Conservation (phyloP, 495 filamentous ascomycete species). For the Penicillium desertorum region DNA sequence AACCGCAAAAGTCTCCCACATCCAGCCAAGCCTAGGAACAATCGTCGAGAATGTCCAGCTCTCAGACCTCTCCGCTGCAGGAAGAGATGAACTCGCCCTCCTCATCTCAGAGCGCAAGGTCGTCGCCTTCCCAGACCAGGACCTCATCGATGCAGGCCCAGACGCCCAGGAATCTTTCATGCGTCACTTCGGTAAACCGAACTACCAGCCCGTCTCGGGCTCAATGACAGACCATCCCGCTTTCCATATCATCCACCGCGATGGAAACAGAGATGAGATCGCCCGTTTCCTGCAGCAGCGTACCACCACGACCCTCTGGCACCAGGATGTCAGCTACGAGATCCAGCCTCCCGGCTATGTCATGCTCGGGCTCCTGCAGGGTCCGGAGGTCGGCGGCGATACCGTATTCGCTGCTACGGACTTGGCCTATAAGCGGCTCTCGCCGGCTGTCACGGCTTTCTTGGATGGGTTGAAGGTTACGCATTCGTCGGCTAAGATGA, state of each 20-base stretch:
- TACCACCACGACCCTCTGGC: conserved; percentile 57
- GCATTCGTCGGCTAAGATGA: conserved; percentile 75
- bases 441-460: conserved; percentile 65
- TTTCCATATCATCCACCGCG: conserved; percentile 62
- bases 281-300: conserved; percentile 54
- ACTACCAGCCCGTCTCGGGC: conserved; percentile 59
- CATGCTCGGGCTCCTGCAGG: conserved; percentile 57
- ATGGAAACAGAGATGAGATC: conserved; percentile 57
- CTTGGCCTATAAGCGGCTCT: conserved; percentile 72
- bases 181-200: conserved; percentile 59
- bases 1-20: conserved; percentile 55
- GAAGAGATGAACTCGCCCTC: conserved; percentile 77
- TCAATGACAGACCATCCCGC: conserved; percentile 53
- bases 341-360: conserved; percentile 58
- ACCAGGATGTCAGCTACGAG: conserved; percentile 62
- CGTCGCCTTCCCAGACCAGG: conserved; percentile 74
- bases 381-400: conserved; percentile 66
- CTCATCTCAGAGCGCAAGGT: conserved; percentile 73
- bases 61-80: conserved; percentile 61
- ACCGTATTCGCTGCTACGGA: conserved; percentile 77
- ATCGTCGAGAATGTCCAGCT: conserved; percentile 74
- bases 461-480: conserved; percentile 70
- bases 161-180: conserved; percentile 61
- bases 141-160: conserved; percentile 65
- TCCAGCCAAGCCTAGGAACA: conserved; percentile 69